Evolutionary conservation across 257 asterid genomes (phyloP), one percentile per base, ranked within the genome.

Genomic region (Gynochthodes officinalis): DNA sequence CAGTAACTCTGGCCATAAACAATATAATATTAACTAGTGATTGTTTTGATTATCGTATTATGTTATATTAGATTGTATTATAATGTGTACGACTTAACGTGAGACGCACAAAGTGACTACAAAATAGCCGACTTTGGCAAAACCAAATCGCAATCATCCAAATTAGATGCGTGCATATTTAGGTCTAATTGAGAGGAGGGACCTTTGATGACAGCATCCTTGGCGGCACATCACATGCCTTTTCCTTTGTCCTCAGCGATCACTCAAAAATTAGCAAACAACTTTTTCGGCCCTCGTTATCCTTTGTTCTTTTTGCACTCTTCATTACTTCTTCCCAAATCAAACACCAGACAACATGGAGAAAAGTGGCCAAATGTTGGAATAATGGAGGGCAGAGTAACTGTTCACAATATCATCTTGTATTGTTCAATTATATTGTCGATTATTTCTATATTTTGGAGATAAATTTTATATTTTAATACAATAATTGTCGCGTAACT

Each of bases 21-120:
- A n/a, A n/a, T n/a, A n/a, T n/a, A n/a, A n/a, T n/a, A n/a, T n/a
- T n/a, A n/a, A n/a, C n/a, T n/a, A n/a, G n/a, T n/a, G n/a, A n/a
- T n/a, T n/a, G n/a, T n/a, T n/a, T n/a, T n/a, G n/a, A n/a, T n/a
- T n/a, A n/a, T n/a, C n/a, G n/a, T n/a, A n/a, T n/a, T n/a, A n/a
- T n/a, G n/a, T n/a, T n/a, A n/a, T n/a, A n/a, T n/a, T n/a, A n/a
- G n/a, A n/a, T n/a, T n/a, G n/a, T n/a, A n/a, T n/a, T n/a, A n/a
- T n/a, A n/a, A n/a, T n/a, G n/a, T n/a, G 28, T 32, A 27, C 10
- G 64, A n/a, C n/a, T n/a, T 11, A 78, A 78, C 76, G 42, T 71
- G 74, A 57, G 57, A 70, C 6, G 54, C 74, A 70, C 60, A 69
- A 69, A 15, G 53, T 28, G 67, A 35, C 66, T 15, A 50, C 65